Evolutionary conservation across 306 rosid genomes (phyloP), one percentile per base, ranked within the genome.

Genomic region (Neltuma alba): DNA sequence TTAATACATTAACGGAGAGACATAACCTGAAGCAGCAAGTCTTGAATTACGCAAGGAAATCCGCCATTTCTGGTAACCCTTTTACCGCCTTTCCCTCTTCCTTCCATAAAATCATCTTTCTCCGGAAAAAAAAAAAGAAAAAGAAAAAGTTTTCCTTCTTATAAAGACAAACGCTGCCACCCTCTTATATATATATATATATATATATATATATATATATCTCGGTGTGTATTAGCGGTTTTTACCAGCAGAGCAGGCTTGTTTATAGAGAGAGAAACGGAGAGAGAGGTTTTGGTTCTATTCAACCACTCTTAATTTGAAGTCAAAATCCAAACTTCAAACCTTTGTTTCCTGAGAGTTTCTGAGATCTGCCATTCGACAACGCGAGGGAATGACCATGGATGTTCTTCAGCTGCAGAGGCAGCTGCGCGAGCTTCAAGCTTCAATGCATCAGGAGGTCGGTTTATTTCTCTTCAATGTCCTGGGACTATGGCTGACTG

Each of bases 371-470:
- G 75, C 28, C 7, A 6, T 30, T 30, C 0, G 9, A 16, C 42
- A 28, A 9, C 34, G 16, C 2, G 5, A 30, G 27, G 75, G 54
- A 0, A 44, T 71, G 16, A 45, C 28, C 30, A 71, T 71, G 76
- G 76, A 71, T 48, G 76, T 71, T 50, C 37, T 18, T 71, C 76
- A 47, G 41, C 37, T 71, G 62, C 76, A 71, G 76, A 48, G 44
- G 62, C 55, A 71, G 76, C 30, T 47, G 11, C 76, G 61, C 9
- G 76, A 71, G 30, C 76, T 47, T 48, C 62, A 71, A 71, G 23
- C 76, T 48, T 38, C 62, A 47, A 16, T 71, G 76, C 13, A 16
- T 30, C 76, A 25, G 18, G 62, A 71, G 76, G 76, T 71, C 4
- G 18, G 42, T 71, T 33, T 70, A 21, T 71, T 3, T 70, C 60